Base-by-base conservation (phyloP, 306 rosid species). In the Quercus gilva region DNA sequence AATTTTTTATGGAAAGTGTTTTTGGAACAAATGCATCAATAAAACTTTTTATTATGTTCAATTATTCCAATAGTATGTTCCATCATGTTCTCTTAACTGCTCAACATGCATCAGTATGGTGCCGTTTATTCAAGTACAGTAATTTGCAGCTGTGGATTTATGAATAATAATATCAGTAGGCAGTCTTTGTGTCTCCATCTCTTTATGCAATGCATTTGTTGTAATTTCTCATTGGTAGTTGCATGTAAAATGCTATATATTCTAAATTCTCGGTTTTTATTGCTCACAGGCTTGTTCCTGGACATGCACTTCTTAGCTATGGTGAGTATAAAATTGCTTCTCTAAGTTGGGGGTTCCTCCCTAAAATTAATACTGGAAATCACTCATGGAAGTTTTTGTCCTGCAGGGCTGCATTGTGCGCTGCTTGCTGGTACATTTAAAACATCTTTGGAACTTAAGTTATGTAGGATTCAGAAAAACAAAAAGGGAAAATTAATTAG, bases 401-500 rank as follows among this genome's bases (percentile, higher is more conserved):
- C 53, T 77, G 89, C 94, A 95, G 99, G 99, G 56, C 84, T 95
- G 80, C 97, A 95, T 78, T 95, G 99, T 83, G 99, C 99, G 1
- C 85, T 79, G 55, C 99, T 90, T 80, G 98, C 98, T 37, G 99
- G 99, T 94, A 90, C 25, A 51, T 76, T 74, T 55, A 55, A 49
- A 58, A 76, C 71, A 74, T 33, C 45, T 20, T 61, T 71, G 37
- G 58, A 75, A 77, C 77, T 73, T 82, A 45, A 80, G 58, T 73
- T 75, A 75, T 55, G 70, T 72, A 15, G 57, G 33, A 59, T 58
- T 68, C 10, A 20, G 63, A 65, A 10, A 65, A 21, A 59, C 74
- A 59, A 49, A 56, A 14, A 15, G 71, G 56, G 19, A 25, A 37
- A 68, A 4, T 25, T 12, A n/a, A 17, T 49, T 49, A 53, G 35